A percentile compares a stretch with the other conserved stretches of the same genome.
These are phyloP conservation scores for Trypanosoma congolense DNA, from an alignment of 208 protist species.

Conservation along the genomic window DNA sequence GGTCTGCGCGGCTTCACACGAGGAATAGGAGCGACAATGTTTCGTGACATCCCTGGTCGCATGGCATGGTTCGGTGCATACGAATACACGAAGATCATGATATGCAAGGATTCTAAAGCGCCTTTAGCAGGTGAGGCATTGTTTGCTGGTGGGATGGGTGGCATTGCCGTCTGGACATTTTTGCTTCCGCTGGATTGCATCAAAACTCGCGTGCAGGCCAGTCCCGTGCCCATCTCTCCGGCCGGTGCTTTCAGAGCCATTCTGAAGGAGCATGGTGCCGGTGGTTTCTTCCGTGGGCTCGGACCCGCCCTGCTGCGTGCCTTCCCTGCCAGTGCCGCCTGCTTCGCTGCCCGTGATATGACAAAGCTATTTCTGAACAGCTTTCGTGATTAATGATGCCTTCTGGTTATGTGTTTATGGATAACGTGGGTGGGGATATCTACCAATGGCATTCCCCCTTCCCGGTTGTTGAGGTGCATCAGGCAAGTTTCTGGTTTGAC, in stretches of 20 bases:
- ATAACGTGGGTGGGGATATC: too few relatives aligned
- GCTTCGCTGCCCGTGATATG: slow-evolving; percentile 27
- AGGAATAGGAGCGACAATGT: slow-evolving; percentile 30
- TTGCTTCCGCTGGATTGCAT: slow-evolving; percentile 37
- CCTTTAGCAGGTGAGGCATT: slow-evolving; percentile 22
- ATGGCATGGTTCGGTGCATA: slow-evolving; percentile 47
- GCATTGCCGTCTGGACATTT: slow-evolving; percentile 33
- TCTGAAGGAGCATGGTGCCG: slow-evolving; percentile 19
- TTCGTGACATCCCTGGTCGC: slow-evolving; percentile 35
- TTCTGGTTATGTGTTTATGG: too few relatives aligned
- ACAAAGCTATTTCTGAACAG: slow-evolving; percentile 14
- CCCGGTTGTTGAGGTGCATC: too few relatives aligned
- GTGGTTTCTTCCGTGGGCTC: slow-evolving; percentile 34
- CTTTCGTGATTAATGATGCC: too few relatives aligned
- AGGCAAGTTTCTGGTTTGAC: too few relatives aligned
- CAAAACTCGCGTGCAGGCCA: slow-evolving; percentile 43
- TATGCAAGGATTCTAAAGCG: slow-evolving; percentile 13
- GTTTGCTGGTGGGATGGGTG: slow-evolving; percentile 41
- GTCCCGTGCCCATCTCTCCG: neutral
- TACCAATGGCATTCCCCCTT: too few relatives aligned
- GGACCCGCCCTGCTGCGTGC: slow-evolving; percentile 33
- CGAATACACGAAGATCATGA: slow-evolving; percentile 25
- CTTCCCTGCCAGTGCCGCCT: slow-evolving; percentile 32
- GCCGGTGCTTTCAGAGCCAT: slow-evolving; percentile 9
- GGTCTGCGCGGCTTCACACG: slow-evolving; percentile 27